A percentile compares a stretch with the other conserved stretches of the same genome.
Evolutionary conservation across 768 basidiomycete species (phyloP).

Genomic region (Phaeotremella skinneri): DNA sequence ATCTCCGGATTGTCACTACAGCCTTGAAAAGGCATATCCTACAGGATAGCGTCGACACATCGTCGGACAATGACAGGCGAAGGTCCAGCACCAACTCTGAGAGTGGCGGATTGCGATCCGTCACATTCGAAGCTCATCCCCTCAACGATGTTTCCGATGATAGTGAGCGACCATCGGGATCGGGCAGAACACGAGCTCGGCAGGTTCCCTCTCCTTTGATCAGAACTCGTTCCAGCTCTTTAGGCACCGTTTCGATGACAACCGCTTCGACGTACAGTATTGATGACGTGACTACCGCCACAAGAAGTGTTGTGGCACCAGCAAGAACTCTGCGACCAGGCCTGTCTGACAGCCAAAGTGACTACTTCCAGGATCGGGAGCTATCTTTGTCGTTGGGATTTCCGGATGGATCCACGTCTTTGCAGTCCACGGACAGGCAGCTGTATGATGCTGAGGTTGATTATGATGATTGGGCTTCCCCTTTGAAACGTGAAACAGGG

Average conservation of each 20-base stretch:
- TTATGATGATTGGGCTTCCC: background rate
- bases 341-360: background rate
- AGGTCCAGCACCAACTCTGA: too few relatives aligned
- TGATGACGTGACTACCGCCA: slow-evolving; percentile 20
- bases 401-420: background rate
- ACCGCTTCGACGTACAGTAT: slow-evolving; percentile 24
- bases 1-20: background rate
- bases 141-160: background rate
- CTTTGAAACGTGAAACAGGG: background rate
- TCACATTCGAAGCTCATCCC: background rate
- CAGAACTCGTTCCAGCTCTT: slow-evolving; percentile 17
- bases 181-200: background rate
- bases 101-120: too few relatives aligned
- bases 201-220: background rate
- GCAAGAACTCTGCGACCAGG: slow-evolving; percentile 8
- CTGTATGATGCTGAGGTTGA: background rate
- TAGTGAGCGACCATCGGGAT: background rate
- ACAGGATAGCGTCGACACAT: background rate
- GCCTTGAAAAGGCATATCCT: background rate
- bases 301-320: slow-evolving; percentile 1
- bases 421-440: slow-evolving; percentile 3
- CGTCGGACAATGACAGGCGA: background rate
- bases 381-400: background rate
- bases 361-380: background rate
- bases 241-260: slow-evolving; percentile 16